Conservation (phyloP, 768 basidiomycete species). For the Daedaleopsis nitida region DNA sequence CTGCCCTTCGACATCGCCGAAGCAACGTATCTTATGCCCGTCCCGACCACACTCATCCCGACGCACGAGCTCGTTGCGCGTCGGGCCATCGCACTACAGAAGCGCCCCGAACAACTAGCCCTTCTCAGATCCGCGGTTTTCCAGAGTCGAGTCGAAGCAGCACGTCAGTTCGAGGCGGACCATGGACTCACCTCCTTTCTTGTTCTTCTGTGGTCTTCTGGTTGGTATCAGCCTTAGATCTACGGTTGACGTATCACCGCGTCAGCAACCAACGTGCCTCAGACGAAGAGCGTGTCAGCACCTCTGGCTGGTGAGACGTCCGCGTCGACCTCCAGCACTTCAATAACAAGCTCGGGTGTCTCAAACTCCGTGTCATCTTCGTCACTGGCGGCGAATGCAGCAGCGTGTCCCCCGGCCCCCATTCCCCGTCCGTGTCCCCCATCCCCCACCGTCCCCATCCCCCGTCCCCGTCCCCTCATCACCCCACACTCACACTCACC, state of each 20-base stretch:
- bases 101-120: conserved; percentile 11
- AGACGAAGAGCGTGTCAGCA: conserved; percentile 68
- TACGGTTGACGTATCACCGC: too few relatives aligned
- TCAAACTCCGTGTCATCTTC: conserved; percentile 47
- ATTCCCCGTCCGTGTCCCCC: too few relatives aligned
- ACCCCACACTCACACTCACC: too few relatives aligned
- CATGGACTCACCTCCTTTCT: too few relatives aligned
- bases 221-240: too few relatives aligned
- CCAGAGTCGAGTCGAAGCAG: conserved; percentile 2
- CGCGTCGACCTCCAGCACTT: conserved; percentile 23
- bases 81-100: conserved; percentile 4
- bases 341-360: conserved; percentile 25
- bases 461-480: too few relatives aligned
- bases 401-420: too few relatives aligned
- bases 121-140: conserved; percentile 9
- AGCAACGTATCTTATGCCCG: conserved; percentile 16
- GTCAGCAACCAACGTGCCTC: conserved; percentile 35
- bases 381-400: conserved; percentile 35
- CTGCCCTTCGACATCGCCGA: conserved; percentile 23
- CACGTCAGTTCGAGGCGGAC: conserved; percentile 10
- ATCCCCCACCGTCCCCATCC: too few relatives aligned
- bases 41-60: conserved; percentile 7
- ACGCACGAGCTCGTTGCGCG: conserved; percentile 17
- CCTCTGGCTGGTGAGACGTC: conserved; percentile 54
- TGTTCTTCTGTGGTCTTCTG: too few relatives aligned